Base-by-base conservation (phyloP, 257 asterid genomes). In the Cinchona pubescens region DNA sequence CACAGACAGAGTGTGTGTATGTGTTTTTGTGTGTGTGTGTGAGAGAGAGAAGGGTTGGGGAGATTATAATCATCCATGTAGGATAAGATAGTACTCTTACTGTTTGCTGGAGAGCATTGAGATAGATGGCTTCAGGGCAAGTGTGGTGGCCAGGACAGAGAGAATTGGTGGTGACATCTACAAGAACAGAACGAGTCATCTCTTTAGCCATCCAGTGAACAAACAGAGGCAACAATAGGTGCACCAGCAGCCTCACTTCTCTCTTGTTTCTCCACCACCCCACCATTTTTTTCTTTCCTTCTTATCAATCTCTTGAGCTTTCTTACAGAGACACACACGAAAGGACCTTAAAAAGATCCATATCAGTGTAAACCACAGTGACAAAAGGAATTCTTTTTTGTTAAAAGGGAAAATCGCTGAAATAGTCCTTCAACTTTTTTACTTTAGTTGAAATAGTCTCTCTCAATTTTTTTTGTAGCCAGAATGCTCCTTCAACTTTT, bases 141-240 rank as follows among this genome's bases (percentile, higher is more conserved):
- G 91, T 84, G 27, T 81, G 63, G 14, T 75, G 72, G 18, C 87
- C 93, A 4, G 96, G 90, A 73, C 97, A 94, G 58, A 94, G 97
- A 79, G 96, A 94, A 78, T 63, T 80, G 14, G 98, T 92, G 37
- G 98, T 90, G 80, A 94, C 88, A 83, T 94, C 98, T 58, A 94
- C 97, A 56, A 94, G 85, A 66, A 92, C 96, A 18, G 98, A 87
- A 67, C 80, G 88, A 53, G 98, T 88, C 97, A 92, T 92, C 82
- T 90, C 98, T 80, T 90, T 96, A 66, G 97, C 98, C 43, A 92
- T 75, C 96, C 97, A 94, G 61, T 94, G 97, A 75, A 88, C 79
- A 78, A 92, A 90, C 32, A 94, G 78, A 51, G 98, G 92, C 46
- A 91, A 65, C 81, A 94, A 63, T 35, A 94, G 78, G 79, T 94